phyloP scores from a whole-genome alignment of 768 basidiomycete genomes.

The Dioszegia aurantiaca region DNA sequence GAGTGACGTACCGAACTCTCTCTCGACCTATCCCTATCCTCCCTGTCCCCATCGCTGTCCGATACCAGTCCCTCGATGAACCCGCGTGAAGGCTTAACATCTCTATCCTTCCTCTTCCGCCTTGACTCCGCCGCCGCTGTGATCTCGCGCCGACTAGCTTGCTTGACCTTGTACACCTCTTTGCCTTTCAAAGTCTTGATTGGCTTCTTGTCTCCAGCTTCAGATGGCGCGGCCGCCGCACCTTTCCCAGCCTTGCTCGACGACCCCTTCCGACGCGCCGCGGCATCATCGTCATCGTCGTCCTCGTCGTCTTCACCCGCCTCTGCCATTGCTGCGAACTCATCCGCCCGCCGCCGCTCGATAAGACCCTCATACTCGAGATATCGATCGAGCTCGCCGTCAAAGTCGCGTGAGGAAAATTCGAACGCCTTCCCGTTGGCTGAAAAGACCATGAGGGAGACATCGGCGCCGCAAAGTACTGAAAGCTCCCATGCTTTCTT shows the following conservation, averaged over 20 bases:
- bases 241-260: background rate
- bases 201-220: conserved; percentile 14
- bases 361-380: conserved; percentile 51
- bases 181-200: conserved; percentile 40
- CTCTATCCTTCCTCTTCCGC: conserved; percentile 13
- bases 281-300: conserved; percentile 38
- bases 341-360: conserved; percentile 46
- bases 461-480: conserved; percentile 50
- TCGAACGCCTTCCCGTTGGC: conserved; percentile 48
- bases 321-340: conserved; percentile 47
- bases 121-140: conserved; percentile 14
- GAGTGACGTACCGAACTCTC: conserved; percentile 12
- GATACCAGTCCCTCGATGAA: conserved; percentile 40
- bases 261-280: background rate
- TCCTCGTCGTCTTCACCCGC: conserved; percentile 48
- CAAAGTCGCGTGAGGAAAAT: conserved; percentile 47
- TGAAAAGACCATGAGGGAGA: conserved; percentile 50
- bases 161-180: conserved; percentile 36
- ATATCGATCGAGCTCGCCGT: conserved; percentile 45
- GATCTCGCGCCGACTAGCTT: conserved; percentile 13
- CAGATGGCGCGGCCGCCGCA: conserved; percentile 10
- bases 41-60: conserved; percentile 14
- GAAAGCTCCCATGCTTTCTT: conserved; percentile 53
- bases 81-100: conserved; percentile 19
- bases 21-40: conserved; percentile 4